Evolutionary conservation across 228 moss, liverwort and hornwort species (phyloP).

Genomic region (Sphagnum magellanicum): DNA sequence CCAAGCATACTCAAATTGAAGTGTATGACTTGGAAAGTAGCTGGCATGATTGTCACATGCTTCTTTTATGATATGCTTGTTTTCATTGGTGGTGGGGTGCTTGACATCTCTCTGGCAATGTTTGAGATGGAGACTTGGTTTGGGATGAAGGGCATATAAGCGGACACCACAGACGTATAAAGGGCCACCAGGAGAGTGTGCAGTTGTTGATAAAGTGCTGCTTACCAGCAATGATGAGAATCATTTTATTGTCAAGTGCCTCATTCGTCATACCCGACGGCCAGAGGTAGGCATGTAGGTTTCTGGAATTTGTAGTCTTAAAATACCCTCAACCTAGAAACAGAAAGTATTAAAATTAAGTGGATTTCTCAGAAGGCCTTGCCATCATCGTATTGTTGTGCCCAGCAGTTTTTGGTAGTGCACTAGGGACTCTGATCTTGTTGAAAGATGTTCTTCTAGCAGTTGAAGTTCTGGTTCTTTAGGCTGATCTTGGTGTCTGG

Average conservation of each 20-base stretch:
- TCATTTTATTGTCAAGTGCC: conserved; percentile 90
- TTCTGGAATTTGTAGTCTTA: not conserved
- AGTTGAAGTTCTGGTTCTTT: not conserved
- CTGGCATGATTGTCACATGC: too few relatives aligned
- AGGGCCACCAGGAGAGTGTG: conserved; percentile 86
- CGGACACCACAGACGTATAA: conserved; percentile 98
- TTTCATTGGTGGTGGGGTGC: too few relatives aligned
- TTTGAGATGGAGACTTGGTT: too few relatives aligned
- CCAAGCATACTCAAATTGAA: not conserved
- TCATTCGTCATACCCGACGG: conserved; percentile 96
- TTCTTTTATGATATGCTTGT: too few relatives aligned
- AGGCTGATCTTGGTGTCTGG: not conserved
- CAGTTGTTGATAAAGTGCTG: conserved; percentile 94
- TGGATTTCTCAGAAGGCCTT: too few relatives aligned
- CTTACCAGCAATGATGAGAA: conserved; percentile 98
- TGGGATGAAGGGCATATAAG: conserved; percentile 66
- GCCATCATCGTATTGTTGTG: too few relatives aligned
- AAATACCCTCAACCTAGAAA: too few relatives aligned
- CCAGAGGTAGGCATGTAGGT: conserved; percentile 59
- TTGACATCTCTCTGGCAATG: too few relatives aligned
- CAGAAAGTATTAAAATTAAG: too few relatives aligned
- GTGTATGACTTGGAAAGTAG: not conserved
- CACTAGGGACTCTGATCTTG: too few relatives aligned
- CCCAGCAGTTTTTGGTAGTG: too few relatives aligned
- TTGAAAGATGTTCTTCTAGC: not conserved